A percentile compares a stretch with the other conserved stretches of the same genome.
phyloP scores from a whole-genome alignment of 2,329 filamentous ascomycete genomes.

The Talaromyces sp. region DNA sequence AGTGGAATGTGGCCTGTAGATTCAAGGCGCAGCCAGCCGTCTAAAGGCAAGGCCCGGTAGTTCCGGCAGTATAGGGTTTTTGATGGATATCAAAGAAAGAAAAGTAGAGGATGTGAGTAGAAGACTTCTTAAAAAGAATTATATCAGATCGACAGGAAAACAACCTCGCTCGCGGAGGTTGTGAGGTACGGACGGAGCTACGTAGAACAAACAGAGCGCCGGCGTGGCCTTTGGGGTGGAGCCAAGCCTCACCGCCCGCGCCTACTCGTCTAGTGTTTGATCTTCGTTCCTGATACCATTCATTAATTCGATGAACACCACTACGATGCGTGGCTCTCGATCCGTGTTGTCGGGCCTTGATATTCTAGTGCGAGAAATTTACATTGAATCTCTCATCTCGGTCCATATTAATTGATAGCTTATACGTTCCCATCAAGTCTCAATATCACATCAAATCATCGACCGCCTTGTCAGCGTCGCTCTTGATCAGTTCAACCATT shows the following conservation, averaged over 20 bases:
- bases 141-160: neutral
- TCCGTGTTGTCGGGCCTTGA: neutral
- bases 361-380: neutral
- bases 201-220: neutral
- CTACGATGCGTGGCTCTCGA: neutral
- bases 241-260: neutral
- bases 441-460: constrained; percentile 67
- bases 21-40: neutral
- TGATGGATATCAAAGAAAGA: neutral
- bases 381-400: neutral
- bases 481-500: constrained; percentile 89
- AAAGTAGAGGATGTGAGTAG: neutral
- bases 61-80: neutral
- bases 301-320: neutral
- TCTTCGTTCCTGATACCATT: neutral
- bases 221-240: neutral
- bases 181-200: neutral
- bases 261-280: neutral
- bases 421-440: neutral
- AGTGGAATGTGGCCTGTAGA: neutral
- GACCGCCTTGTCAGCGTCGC: constrained; percentile 89
- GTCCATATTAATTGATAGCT: neutral
- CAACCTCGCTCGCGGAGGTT: neutral
- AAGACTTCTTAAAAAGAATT: neutral
- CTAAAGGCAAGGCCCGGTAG: neutral